phyloP scores from a whole-genome alignment of 2,329 filamentous ascomycete species.

The Ambrosiella cleistominuta region DNA sequence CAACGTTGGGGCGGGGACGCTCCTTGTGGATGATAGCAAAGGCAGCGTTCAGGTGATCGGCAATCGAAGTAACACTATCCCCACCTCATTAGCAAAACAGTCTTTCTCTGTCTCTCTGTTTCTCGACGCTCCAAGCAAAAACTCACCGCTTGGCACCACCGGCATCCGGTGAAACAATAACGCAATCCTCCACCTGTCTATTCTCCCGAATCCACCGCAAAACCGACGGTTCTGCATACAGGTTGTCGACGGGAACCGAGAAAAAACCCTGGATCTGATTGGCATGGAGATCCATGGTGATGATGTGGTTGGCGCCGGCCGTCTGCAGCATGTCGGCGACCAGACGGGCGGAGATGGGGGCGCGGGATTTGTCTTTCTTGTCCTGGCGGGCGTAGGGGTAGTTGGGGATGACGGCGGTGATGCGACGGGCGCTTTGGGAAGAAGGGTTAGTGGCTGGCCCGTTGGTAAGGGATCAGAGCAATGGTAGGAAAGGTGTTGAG shows the following conservation, averaged over 20 bases:
- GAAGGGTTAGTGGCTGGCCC: not conserved
- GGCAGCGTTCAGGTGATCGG: slow-evolving; percentile 72
- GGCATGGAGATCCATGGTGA: slow-evolving; percentile 94
- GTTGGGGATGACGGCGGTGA: slow-evolving; percentile 89
- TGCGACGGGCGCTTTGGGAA: slow-evolving; percentile 47
- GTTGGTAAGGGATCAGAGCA: not conserved
- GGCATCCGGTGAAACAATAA: slow-evolving; percentile 89
- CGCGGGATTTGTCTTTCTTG: slow-evolving; percentile 85
- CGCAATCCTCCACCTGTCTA: slow-evolving; percentile 61
- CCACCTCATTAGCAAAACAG: not conserved
- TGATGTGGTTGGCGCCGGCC: slow-evolving; percentile 53
- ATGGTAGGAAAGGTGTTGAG: not conserved
- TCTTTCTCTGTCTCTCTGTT: not conserved
- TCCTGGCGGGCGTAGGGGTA: slow-evolving; percentile 95
- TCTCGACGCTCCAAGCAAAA: slow-evolving; percentile 20
- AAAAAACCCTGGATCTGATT: slow-evolving; percentile 97
- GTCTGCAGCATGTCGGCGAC: slow-evolving; percentile 97
- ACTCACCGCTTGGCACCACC: slow-evolving; percentile 65
- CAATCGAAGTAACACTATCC: slow-evolving; percentile 60
- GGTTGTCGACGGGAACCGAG: slow-evolving; percentile 57
- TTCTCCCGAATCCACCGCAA: slow-evolving; percentile 84
- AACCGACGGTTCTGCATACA: slow-evolving; percentile 87
- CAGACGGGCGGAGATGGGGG: slow-evolving; percentile 89
- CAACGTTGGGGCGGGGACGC: slow-evolving; percentile 68
- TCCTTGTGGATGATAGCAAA: slow-evolving; percentile 97